Evolutionary conservation across 331 rosid genomes (phyloP).

Genomic region (Pyracantha coccinea): DNA sequence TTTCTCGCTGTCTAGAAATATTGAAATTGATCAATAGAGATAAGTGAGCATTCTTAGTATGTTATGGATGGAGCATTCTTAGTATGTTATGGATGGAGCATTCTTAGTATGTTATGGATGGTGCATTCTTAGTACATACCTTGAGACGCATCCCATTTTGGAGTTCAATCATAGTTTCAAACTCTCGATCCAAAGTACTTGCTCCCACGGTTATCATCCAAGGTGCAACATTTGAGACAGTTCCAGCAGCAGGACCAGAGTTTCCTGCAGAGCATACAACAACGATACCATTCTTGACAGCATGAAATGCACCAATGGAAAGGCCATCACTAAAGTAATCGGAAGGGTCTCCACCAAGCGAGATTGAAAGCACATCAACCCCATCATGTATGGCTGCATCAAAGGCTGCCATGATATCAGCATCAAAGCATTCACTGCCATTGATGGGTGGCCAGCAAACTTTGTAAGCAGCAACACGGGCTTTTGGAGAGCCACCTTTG

Average conservation of each 20-base stretch:
- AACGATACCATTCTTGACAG: conserved; percentile 39
- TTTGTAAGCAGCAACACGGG: conserved; percentile 65
- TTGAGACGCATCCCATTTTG: conserved; percentile 27
- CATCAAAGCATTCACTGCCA: conserved; percentile 32
- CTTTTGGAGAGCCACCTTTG: conserved; percentile 77
- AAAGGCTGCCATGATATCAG: conserved; percentile 51
- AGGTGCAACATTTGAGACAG: conserved; percentile 49
- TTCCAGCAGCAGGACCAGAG: conserved; percentile 29
- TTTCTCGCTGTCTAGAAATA: not conserved
- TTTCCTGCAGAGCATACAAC: conserved; percentile 58
- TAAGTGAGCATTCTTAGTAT: too few relatives aligned
- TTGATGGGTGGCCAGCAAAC: conserved; percentile 50
- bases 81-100: not conserved
- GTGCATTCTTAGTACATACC: conserved; percentile 14
- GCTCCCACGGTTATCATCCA: conserved; percentile 71
- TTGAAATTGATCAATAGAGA: not conserved
- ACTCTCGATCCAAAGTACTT: conserved; percentile 62
- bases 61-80: not conserved
- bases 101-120: not conserved
- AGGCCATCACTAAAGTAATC: conserved; percentile 22
- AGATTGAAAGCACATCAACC: conserved; percentile 57
- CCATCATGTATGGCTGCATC: conserved; percentile 73
- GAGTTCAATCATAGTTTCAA: conserved; percentile 35
- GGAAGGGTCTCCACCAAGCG: conserved; percentile 28
- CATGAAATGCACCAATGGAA: conserved; percentile 58